Evolutionary conservation across 148 eudicot species (phyloP).

Genomic region (Tetragonia tetragonoides): DNA sequence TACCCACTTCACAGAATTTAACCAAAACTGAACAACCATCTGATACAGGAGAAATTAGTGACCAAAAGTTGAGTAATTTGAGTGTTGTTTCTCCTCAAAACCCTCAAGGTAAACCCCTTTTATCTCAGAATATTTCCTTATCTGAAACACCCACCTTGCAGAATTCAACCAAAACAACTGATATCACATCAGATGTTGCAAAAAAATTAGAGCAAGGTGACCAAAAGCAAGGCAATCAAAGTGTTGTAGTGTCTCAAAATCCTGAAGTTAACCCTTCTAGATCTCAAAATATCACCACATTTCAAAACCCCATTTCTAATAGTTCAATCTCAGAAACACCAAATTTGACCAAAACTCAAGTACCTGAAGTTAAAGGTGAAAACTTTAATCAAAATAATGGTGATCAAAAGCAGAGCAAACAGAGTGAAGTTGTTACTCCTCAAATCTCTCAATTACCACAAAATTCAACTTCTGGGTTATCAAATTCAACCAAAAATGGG

Average conservation of each 20-base stretch:
- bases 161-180: background rate
- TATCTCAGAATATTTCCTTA: slow-evolving; percentile 14
- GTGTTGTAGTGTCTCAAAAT: slow-evolving; percentile 10
- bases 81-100: slow-evolving; percentile 13
- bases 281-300: slow-evolving; percentile 14
- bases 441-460: background rate
- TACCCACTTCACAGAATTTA: slow-evolving; percentile 27
- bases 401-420: slow-evolving; percentile 1
- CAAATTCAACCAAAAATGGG: slow-evolving; percentile 8
- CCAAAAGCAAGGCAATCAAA: slow-evolving; percentile 7
- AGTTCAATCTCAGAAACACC: slow-evolving; percentile 10
- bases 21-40: slow-evolving; percentile 25
- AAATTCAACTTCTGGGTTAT: slow-evolving; percentile 18
- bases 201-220: background rate
- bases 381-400: slow-evolving; percentile 27
- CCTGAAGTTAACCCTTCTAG: slow-evolving; percentile 6
- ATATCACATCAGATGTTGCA: background rate
- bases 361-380: slow-evolving; percentile 24
- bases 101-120: slow-evolving; percentile 1
- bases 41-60: slow-evolving; percentile 27
- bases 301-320: slow-evolving; percentile 20
- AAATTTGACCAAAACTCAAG: slow-evolving; percentile 26
- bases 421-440: background rate
- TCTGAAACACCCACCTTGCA: slow-evolving; percentile 4
- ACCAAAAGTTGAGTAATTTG: slow-evolving; percentile 1